Percentiles rank a stretch among this genome's conserved stretches.
phyloP scores from a whole-genome alignment of 345 rosid species.

The Boechera divaricarpa region DNA sequence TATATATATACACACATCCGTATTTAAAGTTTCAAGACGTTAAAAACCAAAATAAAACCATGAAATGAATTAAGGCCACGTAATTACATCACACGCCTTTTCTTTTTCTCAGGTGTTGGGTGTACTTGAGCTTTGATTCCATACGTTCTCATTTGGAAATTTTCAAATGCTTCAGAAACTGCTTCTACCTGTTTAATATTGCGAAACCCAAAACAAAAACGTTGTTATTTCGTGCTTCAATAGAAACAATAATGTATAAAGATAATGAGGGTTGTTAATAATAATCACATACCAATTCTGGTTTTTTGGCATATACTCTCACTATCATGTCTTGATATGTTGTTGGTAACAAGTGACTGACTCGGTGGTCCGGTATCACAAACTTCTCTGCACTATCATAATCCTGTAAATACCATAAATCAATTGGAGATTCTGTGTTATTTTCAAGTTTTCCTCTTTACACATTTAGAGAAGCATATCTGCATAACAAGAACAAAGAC shows the following conservation, averaged over 20 bases:
- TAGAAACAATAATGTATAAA: neutral
- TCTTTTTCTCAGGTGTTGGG: constrained; percentile 89
- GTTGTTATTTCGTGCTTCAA: neutral
- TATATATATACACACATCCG: constrained; percentile 23
- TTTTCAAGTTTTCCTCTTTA: neutral
- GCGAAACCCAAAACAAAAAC: constrained; percentile 1
- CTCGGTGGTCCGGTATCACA: constrained; percentile 66
- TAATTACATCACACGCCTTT: constrained; percentile 50
- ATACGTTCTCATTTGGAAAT: constrained; percentile 82
- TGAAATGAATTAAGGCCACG: neutral
- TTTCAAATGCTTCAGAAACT: constrained; percentile 87
- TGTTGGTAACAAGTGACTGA: constrained; percentile 88
- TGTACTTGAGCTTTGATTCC: constrained; percentile 93
- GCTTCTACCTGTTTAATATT: constrained; percentile 66
- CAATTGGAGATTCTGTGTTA: neutral
- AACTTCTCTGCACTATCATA: constrained; percentile 81
- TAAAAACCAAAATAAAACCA: neutral
- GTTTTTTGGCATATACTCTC: constrained; percentile 86
- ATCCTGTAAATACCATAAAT: constrained; percentile 61
- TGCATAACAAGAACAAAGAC: constrained; percentile 1
- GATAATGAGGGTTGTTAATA: neutral
- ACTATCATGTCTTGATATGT: constrained; percentile 91
- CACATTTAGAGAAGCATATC: neutral
- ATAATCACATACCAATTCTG: constrained; percentile 71
- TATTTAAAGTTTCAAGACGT: constrained; percentile 12